A percentile compares a stretch with the other conserved stretches of the same genome.
Evolutionary conservation across 2,329 filamentous ascomycete species (phyloP).

Genomic region (Plenodomus tracheiphilus): DNA sequence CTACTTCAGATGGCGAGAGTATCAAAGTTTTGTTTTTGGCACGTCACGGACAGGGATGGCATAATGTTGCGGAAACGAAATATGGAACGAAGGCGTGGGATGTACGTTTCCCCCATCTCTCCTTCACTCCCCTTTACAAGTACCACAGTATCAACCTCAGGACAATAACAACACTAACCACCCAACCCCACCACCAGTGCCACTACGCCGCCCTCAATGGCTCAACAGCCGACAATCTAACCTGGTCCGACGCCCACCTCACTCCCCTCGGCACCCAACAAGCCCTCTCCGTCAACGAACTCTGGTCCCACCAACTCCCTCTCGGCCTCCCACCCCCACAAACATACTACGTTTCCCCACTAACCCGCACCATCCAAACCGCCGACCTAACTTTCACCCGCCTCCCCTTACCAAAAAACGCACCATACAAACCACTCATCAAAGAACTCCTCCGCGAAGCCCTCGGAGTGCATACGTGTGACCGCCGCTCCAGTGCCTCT

Average conservation of each 20-base stretch:
- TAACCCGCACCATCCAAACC: constrained; percentile 66
- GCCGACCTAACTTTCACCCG: constrained; percentile 63
- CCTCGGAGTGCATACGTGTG: constrained; percentile 70
- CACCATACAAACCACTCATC: constrained; percentile 60
- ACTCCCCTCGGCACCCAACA: constrained; percentile 62
- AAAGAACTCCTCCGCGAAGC: constrained; percentile 69
- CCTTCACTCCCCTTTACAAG: neutral
- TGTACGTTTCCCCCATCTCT: constrained; percentile 45
- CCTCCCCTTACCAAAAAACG: constrained; percentile 60
- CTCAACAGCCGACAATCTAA: constrained; percentile 61
- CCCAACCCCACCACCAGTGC: constrained; percentile 43
- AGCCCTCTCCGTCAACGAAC: constrained; percentile 60
- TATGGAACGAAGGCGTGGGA: constrained; percentile 72
- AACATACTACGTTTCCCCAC: constrained; percentile 66
- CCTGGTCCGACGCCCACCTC: constrained; percentile 66
- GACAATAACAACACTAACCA: neutral
- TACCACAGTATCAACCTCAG: neutral
- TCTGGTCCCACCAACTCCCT: constrained; percentile 59
- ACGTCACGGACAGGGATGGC: constrained; percentile 69
- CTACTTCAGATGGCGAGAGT: constrained; percentile 47
- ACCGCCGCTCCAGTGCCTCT: constrained; percentile 59
- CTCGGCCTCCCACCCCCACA: constrained; percentile 63
- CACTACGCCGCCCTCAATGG: constrained; percentile 68
- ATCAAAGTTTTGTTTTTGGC: constrained; percentile 72
- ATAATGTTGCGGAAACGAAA: constrained; percentile 68